Conservation (phyloP, 805 yeast species). For the Scheffersomyces lignosus region DNA sequence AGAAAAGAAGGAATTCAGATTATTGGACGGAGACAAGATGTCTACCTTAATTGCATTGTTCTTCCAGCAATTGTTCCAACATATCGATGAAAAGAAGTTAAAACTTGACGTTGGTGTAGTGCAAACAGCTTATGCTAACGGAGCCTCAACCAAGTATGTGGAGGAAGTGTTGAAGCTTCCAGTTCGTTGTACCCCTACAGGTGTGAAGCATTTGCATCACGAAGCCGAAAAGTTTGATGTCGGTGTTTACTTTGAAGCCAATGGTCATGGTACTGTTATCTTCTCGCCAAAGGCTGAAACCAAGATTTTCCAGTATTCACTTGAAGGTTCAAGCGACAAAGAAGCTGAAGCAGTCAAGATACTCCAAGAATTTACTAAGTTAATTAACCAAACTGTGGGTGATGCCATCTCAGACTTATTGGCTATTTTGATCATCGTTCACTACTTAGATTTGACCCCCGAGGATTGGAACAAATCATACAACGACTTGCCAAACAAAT, state of each 20-base stretch:
- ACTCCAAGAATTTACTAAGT: conserved; percentile 58
- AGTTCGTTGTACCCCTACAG: conserved; percentile 88
- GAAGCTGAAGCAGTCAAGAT: conserved; percentile 53
- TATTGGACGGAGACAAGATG: conserved; percentile 92
- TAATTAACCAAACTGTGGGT: conserved; percentile 97
- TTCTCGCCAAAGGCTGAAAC: conserved; percentile 58
- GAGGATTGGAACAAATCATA: conserved; percentile 74
- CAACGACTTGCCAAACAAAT: conserved; percentile 81
- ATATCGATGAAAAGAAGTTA: conserved; percentile 48
- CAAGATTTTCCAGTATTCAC: conserved; percentile 23
- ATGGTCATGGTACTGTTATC: conserved; percentile 97
- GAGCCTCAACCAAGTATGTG: conserved; percentile 78
- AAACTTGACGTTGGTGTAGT: conserved; percentile 69
- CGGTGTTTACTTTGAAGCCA: conserved; percentile 96
- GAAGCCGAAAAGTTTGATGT: conserved; percentile 82
- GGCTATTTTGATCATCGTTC: conserved; percentile 66
- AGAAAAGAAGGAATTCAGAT: conserved; percentile 39
- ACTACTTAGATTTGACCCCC: conserved; percentile 58
- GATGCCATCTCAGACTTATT: conserved; percentile 94
- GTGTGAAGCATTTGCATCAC: conserved; percentile 95
- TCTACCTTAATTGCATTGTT: conserved; percentile 79
- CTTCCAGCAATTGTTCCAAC: conserved; percentile 51
- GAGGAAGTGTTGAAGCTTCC: conserved; percentile 64
- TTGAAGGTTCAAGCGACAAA: conserved; percentile 36
- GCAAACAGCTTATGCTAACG: conserved; percentile 98